These are phyloP conservation scores for Zygosaccharomyces bailii DNA, from an alignment of 805 yeast species.

Conservation along the genomic window DNA sequence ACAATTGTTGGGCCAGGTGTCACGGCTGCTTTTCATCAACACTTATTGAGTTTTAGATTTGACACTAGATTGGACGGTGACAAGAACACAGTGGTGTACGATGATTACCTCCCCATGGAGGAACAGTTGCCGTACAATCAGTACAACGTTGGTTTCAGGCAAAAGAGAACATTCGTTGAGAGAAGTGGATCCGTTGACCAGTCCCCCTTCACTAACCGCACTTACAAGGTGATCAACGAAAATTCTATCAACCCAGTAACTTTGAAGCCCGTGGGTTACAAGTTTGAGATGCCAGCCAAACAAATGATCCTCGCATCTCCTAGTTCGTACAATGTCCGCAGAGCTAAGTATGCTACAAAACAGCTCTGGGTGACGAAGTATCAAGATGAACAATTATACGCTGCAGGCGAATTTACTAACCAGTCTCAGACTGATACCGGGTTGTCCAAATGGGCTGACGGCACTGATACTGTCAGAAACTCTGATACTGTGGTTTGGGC, in stretches of 20 bases:
- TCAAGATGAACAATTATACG: conserved; percentile 65
- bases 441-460: conserved; percentile 66
- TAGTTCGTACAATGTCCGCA: conserved; percentile 59
- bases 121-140: conserved; percentile 54
- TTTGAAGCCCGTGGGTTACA: conserved; percentile 71
- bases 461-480: conserved; percentile 64
- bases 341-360: conserved; percentile 73
- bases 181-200: conserved; percentile 70
- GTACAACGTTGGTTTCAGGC: conserved; percentile 64
- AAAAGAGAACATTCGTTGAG: conserved; percentile 62
- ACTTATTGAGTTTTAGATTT: conserved; percentile 71
- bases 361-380: conserved; percentile 82
- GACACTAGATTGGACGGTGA: conserved; percentile 84
- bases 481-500: conserved; percentile 79
- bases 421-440: conserved; percentile 73
- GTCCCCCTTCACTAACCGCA: conserved; percentile 70
- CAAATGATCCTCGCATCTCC: conserved; percentile 69
- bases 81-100: conserved; percentile 66
- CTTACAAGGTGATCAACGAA: conserved; percentile 73
- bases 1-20: conserved; percentile 76
- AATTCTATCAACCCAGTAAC: conserved; percentile 64
- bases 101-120: conserved; percentile 63
- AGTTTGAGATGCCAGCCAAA: conserved; percentile 67
- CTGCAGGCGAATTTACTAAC: conserved; percentile 85
- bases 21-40: conserved; percentile 83